Base-by-base conservation (phyloP, 2,329 filamentous ascomycete genomes). In the Nigrospora sphaerica region DNA sequence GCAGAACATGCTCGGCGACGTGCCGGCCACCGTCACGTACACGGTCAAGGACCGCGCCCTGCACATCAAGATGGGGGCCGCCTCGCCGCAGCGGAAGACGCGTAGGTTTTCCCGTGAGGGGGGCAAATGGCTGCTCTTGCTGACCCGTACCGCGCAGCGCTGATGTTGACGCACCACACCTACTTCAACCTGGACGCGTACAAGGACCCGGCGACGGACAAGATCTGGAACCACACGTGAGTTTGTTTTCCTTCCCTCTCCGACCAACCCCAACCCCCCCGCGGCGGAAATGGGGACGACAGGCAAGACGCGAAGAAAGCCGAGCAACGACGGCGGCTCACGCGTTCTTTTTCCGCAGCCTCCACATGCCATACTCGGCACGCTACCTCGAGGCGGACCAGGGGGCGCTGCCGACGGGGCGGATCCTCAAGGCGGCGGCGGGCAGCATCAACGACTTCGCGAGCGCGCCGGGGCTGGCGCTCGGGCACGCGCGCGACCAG, bases 121-220 rank as follows among this genome's bases (percentile, higher is more conserved):
- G 3, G 19, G 12, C 28, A 4, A 4, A 1, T 2, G 4, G 11
- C 10, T 13, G 33, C 10, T 19, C 32, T 32, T 48, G 51, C 44
- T 49, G 49, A 10, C 40, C 17, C 35, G 66, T 36, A 67, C 32
- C 32, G 32, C 12, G 46, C 17, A 68, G 67, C 81, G 2, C 74
- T 84, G 58, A 81, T 84, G 75, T 68, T 84, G 37, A 81, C 75
- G 32, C 80, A 81, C 38, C 81, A 85, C 63, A 79, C 77, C 42
- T 85, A 85, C 70, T 85, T 82, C 76, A 85, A 85, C 63, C 70
- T 85, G 19, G 81, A 85, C 54, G 81, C 75, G 13, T 85, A 78
- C 64, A 74, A 72, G 52, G 77, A 83, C 59, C 73, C 78, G 1
- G 65, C 70, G 31, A 76, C 75, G 4, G 62, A 72, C 34, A 70